Evolutionary conservation across 108 stramenopile genomes (phyloP).

Genomic region (Craspedostauros australis): DNA sequence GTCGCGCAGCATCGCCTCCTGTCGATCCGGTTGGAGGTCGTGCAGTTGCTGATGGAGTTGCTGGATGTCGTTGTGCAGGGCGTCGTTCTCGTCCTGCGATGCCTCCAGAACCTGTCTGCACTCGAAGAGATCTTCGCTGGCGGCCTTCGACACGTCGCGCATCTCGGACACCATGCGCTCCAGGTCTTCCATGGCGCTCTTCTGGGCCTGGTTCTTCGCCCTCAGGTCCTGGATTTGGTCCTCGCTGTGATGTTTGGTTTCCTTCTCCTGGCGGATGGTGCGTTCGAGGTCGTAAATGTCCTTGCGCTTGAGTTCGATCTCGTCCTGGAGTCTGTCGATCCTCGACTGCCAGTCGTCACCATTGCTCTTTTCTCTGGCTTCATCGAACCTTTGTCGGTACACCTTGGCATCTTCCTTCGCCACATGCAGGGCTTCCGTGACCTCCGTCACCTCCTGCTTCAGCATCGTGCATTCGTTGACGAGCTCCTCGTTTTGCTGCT

Average conservation of each 20-base stretch:
- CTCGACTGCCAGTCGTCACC: too few species aligned
- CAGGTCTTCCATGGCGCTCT: too few species aligned
- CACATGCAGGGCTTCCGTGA: conserved; percentile 28
- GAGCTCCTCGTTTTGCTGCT: conserved; percentile 5
- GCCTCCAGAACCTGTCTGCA: conserved; percentile 1
- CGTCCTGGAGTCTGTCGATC: too few species aligned
- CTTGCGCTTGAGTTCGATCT: too few species aligned
- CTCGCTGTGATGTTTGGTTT: too few species aligned
- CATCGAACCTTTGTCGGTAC: conserved; percentile 33
- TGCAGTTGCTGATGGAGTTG: conserved; percentile 16
- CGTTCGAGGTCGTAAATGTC: too few species aligned
- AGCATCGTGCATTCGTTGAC: conserved; percentile 25
- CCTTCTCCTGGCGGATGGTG: too few species aligned
- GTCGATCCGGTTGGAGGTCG: not conserved
- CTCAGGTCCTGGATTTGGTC: too few species aligned
- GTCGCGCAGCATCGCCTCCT: not conserved
- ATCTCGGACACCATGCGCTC: too few species aligned
- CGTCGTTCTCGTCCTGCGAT: conserved; percentile 12
- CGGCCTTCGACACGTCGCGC: not conserved
- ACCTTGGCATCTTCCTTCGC: conserved; percentile 33
- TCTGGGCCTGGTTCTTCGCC: too few species aligned
- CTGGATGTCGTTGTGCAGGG: conserved; percentile 14
- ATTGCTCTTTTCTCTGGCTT: conserved; percentile 29
- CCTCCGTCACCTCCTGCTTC: conserved; percentile 29
- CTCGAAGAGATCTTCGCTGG: not conserved